Conservation (phyloP, 2,329 filamentous ascomycete species). For the Aspergillus spinulosporus region DNA sequence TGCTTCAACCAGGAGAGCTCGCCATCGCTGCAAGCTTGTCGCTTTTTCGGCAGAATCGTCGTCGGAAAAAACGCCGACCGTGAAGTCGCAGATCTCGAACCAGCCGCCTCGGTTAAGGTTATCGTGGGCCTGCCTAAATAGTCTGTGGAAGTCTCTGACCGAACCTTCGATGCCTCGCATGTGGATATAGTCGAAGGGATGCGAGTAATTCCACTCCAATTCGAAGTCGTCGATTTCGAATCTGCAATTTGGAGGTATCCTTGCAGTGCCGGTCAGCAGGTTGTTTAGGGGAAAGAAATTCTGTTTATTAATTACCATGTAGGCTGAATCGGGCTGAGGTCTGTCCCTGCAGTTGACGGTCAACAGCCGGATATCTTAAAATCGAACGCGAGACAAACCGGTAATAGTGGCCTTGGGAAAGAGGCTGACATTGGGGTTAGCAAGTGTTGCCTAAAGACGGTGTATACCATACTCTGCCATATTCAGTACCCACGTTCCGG, state of each 20-base stretch:
- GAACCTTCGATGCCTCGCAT: constrained; percentile 28
- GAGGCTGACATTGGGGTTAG: constrained; percentile 15
- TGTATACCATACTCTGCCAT: constrained; percentile 28
- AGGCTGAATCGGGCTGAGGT: constrained; percentile 31
- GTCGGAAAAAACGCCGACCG: constrained; percentile 32
- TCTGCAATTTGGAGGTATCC: constrained; percentile 31
- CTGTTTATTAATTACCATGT: constrained; percentile 22
- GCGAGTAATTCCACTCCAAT: constrained; percentile 25
- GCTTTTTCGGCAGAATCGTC: constrained; percentile 32
- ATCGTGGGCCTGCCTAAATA: constrained; percentile 28
- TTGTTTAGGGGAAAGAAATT: too few relatives aligned
- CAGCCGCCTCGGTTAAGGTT: constrained; percentile 53
- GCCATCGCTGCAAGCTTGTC: constrained; percentile 29
- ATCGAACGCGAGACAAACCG: constrained; percentile 10
- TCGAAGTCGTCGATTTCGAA: constrained; percentile 36
- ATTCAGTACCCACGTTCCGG: constrained; percentile 44
- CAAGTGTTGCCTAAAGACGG: neutral
- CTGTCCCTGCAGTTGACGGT: constrained; percentile 23
- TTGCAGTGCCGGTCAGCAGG: constrained; percentile 4
- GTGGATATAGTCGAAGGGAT: constrained; percentile 33
- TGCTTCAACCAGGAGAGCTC: constrained; percentile 29
- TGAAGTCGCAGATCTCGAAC: constrained; percentile 49
- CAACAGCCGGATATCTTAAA: neutral
- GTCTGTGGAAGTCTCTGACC: constrained; percentile 24
- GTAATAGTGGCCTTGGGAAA: constrained; percentile 28